Evolutionary conservation across 164 flowering plant species (phyloP).

Genomic region (Aristolochia contorta): DNA sequence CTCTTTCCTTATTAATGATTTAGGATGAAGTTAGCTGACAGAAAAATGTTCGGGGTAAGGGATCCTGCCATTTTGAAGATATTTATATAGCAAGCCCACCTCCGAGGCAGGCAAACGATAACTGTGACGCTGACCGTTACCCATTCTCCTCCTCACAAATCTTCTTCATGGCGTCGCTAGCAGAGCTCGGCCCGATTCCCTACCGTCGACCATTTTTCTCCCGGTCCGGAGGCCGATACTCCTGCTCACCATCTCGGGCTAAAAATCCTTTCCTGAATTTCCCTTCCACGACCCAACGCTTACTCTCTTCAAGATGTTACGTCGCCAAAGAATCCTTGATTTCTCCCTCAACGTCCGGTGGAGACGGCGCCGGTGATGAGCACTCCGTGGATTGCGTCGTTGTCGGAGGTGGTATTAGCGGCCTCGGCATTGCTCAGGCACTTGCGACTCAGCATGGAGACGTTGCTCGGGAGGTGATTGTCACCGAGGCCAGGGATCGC

Average conservation of each 20-base stretch:
- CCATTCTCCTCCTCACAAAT: slow-evolving; percentile 1
- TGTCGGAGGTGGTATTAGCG: slow-evolving; percentile 88
- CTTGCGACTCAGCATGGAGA: slow-evolving; percentile 54
- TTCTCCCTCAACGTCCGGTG: slow-evolving; percentile 15
- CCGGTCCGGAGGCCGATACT: slow-evolving; percentile 2
- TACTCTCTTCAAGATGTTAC: slow-evolving; percentile 9
- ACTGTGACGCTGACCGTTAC: background rate
- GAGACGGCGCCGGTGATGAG: slow-evolving; percentile 3
- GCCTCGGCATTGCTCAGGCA: slow-evolving; percentile 89
- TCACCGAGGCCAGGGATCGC: slow-evolving; percentile 78
- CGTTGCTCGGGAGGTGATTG: slow-evolving; percentile 38
- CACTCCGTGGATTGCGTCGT: slow-evolving; percentile 58
- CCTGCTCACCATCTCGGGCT: slow-evolving; percentile 1
- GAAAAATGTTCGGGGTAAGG: too few species aligned
- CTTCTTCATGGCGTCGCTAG: slow-evolving; percentile 12
- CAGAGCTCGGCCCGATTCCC: slow-evolving; percentile 5
- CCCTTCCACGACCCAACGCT: too few species aligned
- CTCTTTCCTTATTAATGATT: too few species aligned
- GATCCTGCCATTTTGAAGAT: too few species aligned
- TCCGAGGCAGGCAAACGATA: background rate
- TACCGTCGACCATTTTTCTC: slow-evolving; percentile 4
- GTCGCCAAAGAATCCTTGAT: slow-evolving; percentile 20
- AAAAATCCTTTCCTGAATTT: background rate
- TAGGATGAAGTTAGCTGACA: too few species aligned
- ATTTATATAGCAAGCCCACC: too few species aligned